phyloP scores from a whole-genome alignment of 345 rosid genomes.

The Eucalyptus leucophloia region DNA sequence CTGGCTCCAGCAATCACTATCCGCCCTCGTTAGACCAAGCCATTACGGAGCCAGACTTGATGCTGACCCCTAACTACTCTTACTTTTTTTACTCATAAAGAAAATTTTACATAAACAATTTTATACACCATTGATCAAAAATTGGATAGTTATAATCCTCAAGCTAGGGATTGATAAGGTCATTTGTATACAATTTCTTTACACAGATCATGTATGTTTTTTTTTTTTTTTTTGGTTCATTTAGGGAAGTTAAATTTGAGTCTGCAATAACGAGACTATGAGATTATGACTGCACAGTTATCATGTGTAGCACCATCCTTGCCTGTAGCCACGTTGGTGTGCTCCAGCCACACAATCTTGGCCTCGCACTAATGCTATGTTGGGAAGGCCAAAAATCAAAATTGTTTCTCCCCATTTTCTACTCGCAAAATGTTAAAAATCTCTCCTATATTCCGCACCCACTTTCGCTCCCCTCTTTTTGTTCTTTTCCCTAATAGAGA shows the following conservation, averaged over 20 bases:
- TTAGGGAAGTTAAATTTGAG: not conserved
- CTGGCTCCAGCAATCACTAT: fast-evolving
- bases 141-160: not conserved
- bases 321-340: not conserved
- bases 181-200: not conserved
- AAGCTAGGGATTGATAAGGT: not conserved
- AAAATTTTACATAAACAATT: not conserved
- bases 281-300: not conserved
- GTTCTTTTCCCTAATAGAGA: not conserved
- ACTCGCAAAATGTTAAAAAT: not conserved
- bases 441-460: not conserved
- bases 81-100: not conserved
- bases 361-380: not conserved
- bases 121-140: not conserved
- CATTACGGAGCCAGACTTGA: fast-evolving
- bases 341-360: not conserved
- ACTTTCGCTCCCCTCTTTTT: not conserved
- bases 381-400: not conserved
- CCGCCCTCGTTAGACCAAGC: fast-evolving
- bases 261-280: not conserved
- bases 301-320: not conserved
- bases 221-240: not conserved
- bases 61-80: not conserved
- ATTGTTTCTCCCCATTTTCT: not conserved
- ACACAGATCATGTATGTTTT: not conserved